phyloP scores from a whole-genome alignment of 192 early-diverging fungal species.

The Entophlyctis luteolus region DNA sequence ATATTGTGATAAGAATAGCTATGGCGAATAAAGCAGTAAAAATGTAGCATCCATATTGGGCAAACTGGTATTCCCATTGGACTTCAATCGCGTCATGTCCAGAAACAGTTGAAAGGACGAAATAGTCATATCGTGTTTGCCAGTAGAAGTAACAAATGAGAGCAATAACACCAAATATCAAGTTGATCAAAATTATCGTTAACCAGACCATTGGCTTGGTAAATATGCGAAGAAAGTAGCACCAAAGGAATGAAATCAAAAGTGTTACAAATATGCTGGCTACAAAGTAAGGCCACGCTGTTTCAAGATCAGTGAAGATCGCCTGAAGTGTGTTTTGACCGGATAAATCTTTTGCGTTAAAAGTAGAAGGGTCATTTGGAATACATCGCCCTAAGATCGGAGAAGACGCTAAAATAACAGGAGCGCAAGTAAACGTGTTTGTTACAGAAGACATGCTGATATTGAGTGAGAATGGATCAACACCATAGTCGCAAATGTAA shows the following conservation, averaged over 20 bases:
- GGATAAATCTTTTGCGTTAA: neutral
- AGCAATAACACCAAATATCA: conserved; percentile 31
- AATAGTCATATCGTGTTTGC: conserved; percentile 15
- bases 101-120: conserved; percentile 10
- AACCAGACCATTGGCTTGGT: conserved; percentile 40
- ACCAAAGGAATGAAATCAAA: conserved; percentile 38
- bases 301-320: conserved; percentile 11
- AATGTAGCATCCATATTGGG: neutral
- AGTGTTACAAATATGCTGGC: conserved; percentile 25
- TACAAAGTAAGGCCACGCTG: conserved; percentile 9
- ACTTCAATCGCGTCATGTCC: conserved; percentile 1
- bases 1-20: conserved; percentile 44
- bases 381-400: conserved; percentile 9
- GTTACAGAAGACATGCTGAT: neutral
- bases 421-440: conserved; percentile 2
- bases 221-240: conserved; percentile 37
- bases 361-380: conserved; percentile 6
- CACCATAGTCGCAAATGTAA: conserved; percentile 14
- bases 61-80: conserved; percentile 2
- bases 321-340: neutral
- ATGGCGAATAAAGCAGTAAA: conserved; percentile 33
- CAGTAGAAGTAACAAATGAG: conserved; percentile 38
- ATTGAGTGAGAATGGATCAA: neutral
- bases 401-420: neutral
- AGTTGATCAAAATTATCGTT: conserved; percentile 32